These are phyloP conservation scores for Daldinia sp. DNA, from an alignment of 2,329 filamentous ascomycete genomes.

Conservation along the genomic window DNA sequence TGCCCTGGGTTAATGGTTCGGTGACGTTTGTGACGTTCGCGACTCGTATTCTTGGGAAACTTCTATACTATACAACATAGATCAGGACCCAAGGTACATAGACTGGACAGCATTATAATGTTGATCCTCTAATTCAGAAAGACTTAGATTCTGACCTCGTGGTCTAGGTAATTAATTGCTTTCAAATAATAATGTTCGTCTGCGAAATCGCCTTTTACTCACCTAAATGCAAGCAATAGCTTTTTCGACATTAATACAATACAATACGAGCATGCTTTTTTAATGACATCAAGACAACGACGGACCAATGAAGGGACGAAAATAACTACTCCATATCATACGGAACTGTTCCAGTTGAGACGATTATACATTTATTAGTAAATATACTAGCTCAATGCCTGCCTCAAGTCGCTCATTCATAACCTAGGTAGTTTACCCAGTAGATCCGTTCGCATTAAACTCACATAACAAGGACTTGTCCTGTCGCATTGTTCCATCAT, in stretches of 20 bases:
- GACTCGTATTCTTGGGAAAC: no score
- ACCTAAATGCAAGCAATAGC: background rate
- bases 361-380: conserved; percentile 1
- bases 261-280: background rate
- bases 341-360: background rate
- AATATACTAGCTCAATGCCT: conserved; percentile 5
- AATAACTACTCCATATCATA: background rate
- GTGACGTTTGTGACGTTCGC: background rate
- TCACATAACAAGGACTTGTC: background rate
- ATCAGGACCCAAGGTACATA: background rate
- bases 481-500: conserved; percentile 2
- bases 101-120: background rate
- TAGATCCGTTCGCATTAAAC: background rate
- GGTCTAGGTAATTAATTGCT: background rate
- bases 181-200: background rate
- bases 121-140: background rate
- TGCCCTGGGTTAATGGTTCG: background rate
- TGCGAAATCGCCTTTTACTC: background rate
- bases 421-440: background rate
- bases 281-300: background rate
- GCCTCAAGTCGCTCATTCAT: background rate
- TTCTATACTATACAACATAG: background rate
- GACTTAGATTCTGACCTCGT: background rate
- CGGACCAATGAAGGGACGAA: background rate
- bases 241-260: background rate